Evolutionary conservation across 768 basidiomycete species (phyloP).

Genomic region (Collybia sordida): DNA sequence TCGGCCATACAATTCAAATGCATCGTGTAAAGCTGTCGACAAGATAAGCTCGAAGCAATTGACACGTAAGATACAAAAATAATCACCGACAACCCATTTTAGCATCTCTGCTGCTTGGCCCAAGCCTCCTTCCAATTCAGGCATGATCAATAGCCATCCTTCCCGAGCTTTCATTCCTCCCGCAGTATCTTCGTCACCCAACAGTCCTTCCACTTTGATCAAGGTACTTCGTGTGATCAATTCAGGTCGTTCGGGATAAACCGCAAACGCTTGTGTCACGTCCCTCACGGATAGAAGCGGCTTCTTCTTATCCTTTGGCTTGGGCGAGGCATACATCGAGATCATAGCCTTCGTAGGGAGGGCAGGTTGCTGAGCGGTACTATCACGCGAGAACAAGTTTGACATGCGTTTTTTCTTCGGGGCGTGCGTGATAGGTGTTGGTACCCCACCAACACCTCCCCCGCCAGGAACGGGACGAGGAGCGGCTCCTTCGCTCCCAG

Average conservation of each 20-base stretch:
- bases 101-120: conserved; percentile 81
- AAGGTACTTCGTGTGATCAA: conserved; percentile 86
- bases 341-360: conserved; percentile 39
- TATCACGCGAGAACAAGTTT: conserved; percentile 58
- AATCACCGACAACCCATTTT: conserved; percentile 85
- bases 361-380: conserved; percentile 20
- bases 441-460: conserved; percentile 19
- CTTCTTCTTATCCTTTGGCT: conserved; percentile 74
- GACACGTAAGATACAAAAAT: not conserved
- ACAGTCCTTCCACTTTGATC: conserved; percentile 86
- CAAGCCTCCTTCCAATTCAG: conserved; percentile 67
- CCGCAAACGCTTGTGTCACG: conserved; percentile 86
- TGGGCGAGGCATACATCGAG: conserved; percentile 60
- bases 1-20: conserved; percentile 87
- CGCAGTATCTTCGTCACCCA: conserved; percentile 77
- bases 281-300: conserved; percentile 66
- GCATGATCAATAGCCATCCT: conserved; percentile 91
- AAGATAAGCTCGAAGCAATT: conserved; percentile 6
- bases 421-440: conserved; percentile 17
- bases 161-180: conserved; percentile 65
- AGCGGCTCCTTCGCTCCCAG: conserved; percentile 35
- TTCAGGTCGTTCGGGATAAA: conserved; percentile 95
- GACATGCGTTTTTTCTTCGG: conserved; percentile 63
- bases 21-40: conserved; percentile 72
- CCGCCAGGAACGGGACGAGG: conserved; percentile 25